These are phyloP conservation scores for Sporodiniella umbellata DNA, from an alignment of 371 early-diverging fungal species.

Conservation along the genomic window DNA sequence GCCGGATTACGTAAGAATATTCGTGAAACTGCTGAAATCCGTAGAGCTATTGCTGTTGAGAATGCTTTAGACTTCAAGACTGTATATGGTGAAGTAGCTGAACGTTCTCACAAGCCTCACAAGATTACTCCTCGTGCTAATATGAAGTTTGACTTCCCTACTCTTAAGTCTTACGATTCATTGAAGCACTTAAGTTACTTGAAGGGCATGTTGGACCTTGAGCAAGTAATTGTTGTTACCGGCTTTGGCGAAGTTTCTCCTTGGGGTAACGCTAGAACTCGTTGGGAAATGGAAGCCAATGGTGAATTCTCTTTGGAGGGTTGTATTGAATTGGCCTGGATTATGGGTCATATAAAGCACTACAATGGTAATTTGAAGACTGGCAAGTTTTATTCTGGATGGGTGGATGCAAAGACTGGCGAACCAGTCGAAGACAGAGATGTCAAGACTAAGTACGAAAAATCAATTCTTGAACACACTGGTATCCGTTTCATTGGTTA, in stretches of 20 bases:
- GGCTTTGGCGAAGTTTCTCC: constrained; percentile 96
- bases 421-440: constrained; percentile 92
- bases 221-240: constrained; percentile 90
- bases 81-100: constrained; percentile 71
- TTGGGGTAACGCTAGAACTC: constrained; percentile 90
- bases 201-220: constrained; percentile 88
- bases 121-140: constrained; percentile 88
- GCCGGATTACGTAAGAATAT: constrained; percentile 74
- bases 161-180: constrained; percentile 61
- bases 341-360: constrained; percentile 94
- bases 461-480: constrained; percentile 87
- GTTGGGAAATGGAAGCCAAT: constrained; percentile 96
- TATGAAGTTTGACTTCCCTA: constrained; percentile 91
- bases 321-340: constrained; percentile 97
- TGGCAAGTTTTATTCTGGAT: constrained; percentile 83
- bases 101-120: constrained; percentile 74
- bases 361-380: constrained; percentile 85
- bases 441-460: constrained; percentile 92
- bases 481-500: constrained; percentile 92
- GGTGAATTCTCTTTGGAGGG: constrained; percentile 96
- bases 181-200: constrained; percentile 73
- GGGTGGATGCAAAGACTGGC: constrained; percentile 88
- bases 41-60: constrained; percentile 82
- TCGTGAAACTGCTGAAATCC: constrained; percentile 81
- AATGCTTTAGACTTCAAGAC: constrained; percentile 75